Evolutionary conservation across 495 filamentous ascomycete genomes (phyloP), one percentile per base, ranked within the genome.

Genomic region (Annulohypoxylon bovei): DNA sequence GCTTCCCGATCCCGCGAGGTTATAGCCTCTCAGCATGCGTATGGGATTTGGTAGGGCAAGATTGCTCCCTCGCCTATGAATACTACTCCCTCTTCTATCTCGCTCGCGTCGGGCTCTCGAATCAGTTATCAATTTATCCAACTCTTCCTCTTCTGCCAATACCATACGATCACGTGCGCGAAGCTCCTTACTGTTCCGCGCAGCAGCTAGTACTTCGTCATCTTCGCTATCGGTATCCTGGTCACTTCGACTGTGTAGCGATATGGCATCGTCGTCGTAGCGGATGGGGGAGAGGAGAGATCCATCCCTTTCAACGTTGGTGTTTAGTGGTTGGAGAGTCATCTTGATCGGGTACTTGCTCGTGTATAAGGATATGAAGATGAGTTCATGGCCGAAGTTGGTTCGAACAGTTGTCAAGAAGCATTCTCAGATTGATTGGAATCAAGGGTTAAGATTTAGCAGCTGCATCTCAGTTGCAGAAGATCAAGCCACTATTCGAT

Each of bases 81-180:
- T 76, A 12, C 70, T 76, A 12, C 81, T 84, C 1, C 80, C 81
- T 55, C 81, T 75, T n/a, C 88, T 84, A 42, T 85, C 78, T 0
- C 82, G 79, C 22, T 87, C 84, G 54, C 83, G 81, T 35, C 79
- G 77, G n/a, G 75, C 75, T 22, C 79, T 81, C 53, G 71, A 82
- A 77, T 74, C 82, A 68, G 37, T 87, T 80, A 98, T 83, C 44
- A 97, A 77, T 66, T 90, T 88, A 73, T 96, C 94, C 49, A 91
- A 82, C 75, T 98, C 94, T 62, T 97, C 94, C 81, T 98, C 94
- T 67, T 95, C 92, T 44, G 91, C 86, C 64, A 97, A 77, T 0
- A 97, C 89, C n/a, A 89, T 84, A 49, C 87, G 85, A 74, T 96
- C 94, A 76, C 91, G 87, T 23, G 87, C 83, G 11, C 87, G 82